Evolutionary conservation across 768 basidiomycete species (phyloP).

Genomic region (Rhodotorula paludigena): DNA sequence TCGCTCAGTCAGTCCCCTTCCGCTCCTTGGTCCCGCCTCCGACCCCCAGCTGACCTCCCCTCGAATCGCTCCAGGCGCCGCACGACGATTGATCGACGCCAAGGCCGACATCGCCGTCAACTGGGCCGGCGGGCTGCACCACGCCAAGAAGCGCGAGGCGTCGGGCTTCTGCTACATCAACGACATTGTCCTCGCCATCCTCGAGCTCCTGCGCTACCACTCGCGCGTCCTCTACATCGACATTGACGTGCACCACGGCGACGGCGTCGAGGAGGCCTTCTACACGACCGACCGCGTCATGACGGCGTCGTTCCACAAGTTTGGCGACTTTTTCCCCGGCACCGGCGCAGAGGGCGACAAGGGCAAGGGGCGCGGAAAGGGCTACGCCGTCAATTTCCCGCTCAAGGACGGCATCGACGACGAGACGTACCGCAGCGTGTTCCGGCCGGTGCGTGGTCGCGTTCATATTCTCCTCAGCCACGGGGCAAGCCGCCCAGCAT

Average conservation of each 20-base stretch:
- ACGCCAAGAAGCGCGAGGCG: slow-evolving; percentile 98
- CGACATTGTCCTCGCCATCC: slow-evolving; percentile 88
- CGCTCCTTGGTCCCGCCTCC: background rate
- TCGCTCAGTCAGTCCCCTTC: slow-evolving; percentile 67
- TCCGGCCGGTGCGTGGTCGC: slow-evolving; percentile 80
- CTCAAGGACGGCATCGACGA: slow-evolving; percentile 91
- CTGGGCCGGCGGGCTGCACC: slow-evolving; percentile 97
- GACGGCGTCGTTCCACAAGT: slow-evolving; percentile 96
- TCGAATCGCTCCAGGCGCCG: slow-evolving; percentile 63
- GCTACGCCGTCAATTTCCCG: slow-evolving; percentile 89
- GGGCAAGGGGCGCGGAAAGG: slow-evolving; percentile 73
- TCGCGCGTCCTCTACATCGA: slow-evolving; percentile 92
- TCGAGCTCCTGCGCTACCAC: slow-evolving; percentile 74
- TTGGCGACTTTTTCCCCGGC: slow-evolving; percentile 89
- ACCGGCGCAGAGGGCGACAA: slow-evolving; percentile 79
- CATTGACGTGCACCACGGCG: slow-evolving; percentile 97
- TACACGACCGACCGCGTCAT: slow-evolving; percentile 96
- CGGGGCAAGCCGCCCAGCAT: no score
- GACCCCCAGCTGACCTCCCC: background rate
- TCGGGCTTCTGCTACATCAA: slow-evolving; percentile 99
- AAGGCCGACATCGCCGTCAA: slow-evolving; percentile 80
- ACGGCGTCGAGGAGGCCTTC: slow-evolving; percentile 98
- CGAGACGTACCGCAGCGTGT: slow-evolving; percentile 78
- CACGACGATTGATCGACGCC: slow-evolving; percentile 71
- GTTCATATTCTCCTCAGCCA: no score